Base-by-base conservation (phyloP, 495 filamentous ascomycete species). In the Penicillium fimorum region DNA sequence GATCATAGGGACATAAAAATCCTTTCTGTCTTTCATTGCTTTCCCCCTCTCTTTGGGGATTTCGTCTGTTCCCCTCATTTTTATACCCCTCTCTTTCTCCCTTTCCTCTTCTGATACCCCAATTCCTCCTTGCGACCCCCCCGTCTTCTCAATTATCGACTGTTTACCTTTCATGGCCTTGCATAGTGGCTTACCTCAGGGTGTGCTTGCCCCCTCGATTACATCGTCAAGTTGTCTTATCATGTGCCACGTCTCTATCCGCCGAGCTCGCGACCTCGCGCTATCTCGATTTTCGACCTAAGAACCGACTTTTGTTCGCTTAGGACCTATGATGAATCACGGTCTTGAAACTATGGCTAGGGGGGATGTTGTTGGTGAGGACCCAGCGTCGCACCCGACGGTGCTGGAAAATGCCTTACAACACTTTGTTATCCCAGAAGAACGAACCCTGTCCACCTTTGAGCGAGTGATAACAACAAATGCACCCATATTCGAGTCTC, bases 401-500 rank as follows among this genome's bases (percentile, higher is more conserved):
- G 56, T 63, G 62, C 46, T 73, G 4, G 69, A 71, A 50, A 64
- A 59, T 32, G 68, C 69, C 32, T 56, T 63, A 44, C 66, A 70
- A 43, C 55, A 63, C 25, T 65, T 63, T 32, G 56, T 62, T 18
- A 33, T 68, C 29, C 60, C 65, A 22, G 59, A 50, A 24, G 67
- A 74, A 46, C 70, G 68, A n/a, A 57, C 60, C 38, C 70, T 78
- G 7, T 80, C 78, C 3, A 71, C 60, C 18, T 82, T 84, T 58
- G 82, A 83, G 59, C 64, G 70, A 56, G 70, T 83, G 47, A 61
- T 85, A 52, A 79, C 79, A 29, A 76, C 79, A 20, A 76, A 84
- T 61, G 75, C 79, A 33, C 80, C 82, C 24, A 73, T 85, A 44
- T 68, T 84, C 50, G 82, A 83, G 63, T 83, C 80, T 17, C 73